These are phyloP conservation scores for Clarkia xantiana DNA, from an alignment of 345 rosid genomes.

Conservation along the genomic window DNA sequence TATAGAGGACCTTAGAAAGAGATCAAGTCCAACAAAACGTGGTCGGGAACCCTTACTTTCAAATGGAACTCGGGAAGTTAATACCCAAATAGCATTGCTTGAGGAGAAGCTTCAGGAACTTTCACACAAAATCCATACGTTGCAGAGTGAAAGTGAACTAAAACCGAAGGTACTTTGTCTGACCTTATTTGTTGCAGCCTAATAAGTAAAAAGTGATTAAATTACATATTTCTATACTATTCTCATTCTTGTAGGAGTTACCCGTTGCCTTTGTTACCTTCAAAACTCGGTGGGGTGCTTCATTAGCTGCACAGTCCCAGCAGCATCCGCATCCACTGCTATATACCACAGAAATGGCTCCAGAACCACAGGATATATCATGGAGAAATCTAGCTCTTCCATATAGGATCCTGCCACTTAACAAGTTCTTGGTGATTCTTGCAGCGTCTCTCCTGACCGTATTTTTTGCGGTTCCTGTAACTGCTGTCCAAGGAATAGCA, in stretches of 20 bases:
- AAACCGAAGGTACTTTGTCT: constrained; percentile 39
- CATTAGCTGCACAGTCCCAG: constrained; percentile 67
- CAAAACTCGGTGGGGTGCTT: constrained; percentile 59
- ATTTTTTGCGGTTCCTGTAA: constrained; percentile 81
- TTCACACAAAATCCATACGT: constrained; percentile 28
- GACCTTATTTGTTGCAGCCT: not conserved
- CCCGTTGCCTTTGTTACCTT: constrained; percentile 76
- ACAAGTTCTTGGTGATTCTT: constrained; percentile 54
- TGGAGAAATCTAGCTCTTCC: constrained; percentile 62
- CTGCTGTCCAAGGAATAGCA: constrained; percentile 94
- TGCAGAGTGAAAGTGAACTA: constrained; percentile 43
- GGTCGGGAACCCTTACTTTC: constrained; percentile 19
- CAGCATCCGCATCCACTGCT: constrained; percentile 66
- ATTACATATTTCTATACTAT: not conserved
- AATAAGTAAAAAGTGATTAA: not conserved
- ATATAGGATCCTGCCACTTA: constrained; percentile 30
- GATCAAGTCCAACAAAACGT: constrained; percentile 10
- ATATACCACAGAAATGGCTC: constrained; percentile 71
- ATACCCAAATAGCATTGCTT: constrained; percentile 14
- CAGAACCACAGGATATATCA: constrained; percentile 73
- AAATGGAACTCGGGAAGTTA: constrained; percentile 16
- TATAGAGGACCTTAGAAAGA: constrained; percentile 31
- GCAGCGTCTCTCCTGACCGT: constrained; percentile 62
- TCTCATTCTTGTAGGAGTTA: constrained; percentile 37
- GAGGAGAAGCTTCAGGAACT: constrained; percentile 62